A percentile compares a stretch with the other conserved stretches of the same genome.
Conservation (phyloP, 2,329 filamentous ascomycete genomes). For the Aureobasidium leucospermi region DNA sequence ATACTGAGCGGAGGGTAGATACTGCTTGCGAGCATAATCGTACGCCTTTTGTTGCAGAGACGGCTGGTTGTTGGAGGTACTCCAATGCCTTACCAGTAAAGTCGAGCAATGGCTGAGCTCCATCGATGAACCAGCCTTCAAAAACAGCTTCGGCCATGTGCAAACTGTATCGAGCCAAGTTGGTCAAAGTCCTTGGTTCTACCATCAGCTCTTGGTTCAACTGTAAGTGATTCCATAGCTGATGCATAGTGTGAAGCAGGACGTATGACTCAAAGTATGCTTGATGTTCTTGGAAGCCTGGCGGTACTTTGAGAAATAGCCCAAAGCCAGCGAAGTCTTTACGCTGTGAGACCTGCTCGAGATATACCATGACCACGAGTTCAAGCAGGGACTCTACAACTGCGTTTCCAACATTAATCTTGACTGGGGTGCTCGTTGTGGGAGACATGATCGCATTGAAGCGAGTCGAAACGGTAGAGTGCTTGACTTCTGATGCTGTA, state of each 20-base stretch:
- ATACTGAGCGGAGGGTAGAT: slow-evolving; percentile 63
- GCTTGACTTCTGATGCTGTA: slow-evolving; percentile 49
- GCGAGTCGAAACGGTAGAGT: slow-evolving; percentile 50
- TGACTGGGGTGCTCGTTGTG: slow-evolving; percentile 41
- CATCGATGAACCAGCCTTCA: slow-evolving; percentile 93
- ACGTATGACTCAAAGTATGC: slow-evolving; percentile 92
- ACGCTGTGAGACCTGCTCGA: slow-evolving; percentile 74
- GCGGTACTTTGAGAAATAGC: slow-evolving; percentile 78
- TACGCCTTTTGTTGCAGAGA: slow-evolving; percentile 75
- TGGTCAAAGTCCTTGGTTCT: slow-evolving; percentile 79
- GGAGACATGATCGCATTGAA: slow-evolving; percentile 58
- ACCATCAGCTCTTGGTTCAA: slow-evolving; percentile 63
- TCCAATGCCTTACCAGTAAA: slow-evolving; percentile 81
- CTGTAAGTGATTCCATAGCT: slow-evolving; percentile 63
- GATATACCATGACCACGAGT: slow-evolving; percentile 70
- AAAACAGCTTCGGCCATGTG: slow-evolving; percentile 87
- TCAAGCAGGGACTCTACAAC: slow-evolving; percentile 71
- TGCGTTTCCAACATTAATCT: slow-evolving; percentile 53
- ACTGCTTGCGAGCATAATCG: slow-evolving; percentile 85
- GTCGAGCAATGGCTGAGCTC: slow-evolving; percentile 74
- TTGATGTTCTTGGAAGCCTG: slow-evolving; percentile 89
- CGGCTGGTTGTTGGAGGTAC: slow-evolving; percentile 77
- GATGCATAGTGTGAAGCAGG: slow-evolving; percentile 64
- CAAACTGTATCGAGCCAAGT: slow-evolving; percentile 70
- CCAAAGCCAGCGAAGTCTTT: slow-evolving; percentile 89